Percentiles rank a stretch among this genome's conserved stretches.
phyloP scores from a whole-genome alignment of 2,329 filamentous ascomycete genomes.

The Juglanconis juglandina region DNA sequence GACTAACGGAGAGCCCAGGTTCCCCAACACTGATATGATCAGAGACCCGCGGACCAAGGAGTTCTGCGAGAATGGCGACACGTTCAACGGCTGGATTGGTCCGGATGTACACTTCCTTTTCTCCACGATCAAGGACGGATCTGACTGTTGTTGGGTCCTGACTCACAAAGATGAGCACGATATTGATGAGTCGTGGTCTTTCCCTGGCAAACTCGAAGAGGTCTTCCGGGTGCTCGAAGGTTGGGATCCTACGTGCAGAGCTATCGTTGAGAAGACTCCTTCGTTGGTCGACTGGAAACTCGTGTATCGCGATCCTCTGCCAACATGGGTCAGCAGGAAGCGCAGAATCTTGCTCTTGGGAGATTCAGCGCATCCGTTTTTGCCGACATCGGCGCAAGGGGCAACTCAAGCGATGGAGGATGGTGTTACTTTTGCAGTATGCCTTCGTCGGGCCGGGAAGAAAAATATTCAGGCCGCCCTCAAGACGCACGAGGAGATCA shows the following conservation, averaged over 20 bases:
- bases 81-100: conserved; percentile 57
- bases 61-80: conserved; percentile 54
- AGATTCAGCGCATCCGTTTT: conserved; percentile 48
- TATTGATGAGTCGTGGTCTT: conserved; percentile 54
- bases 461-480: conserved; percentile 37
- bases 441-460: conserved; percentile 35
- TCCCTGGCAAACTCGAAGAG: conserved; percentile 49
- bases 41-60: conserved; percentile 49
- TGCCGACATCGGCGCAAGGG: conserved; percentile 46
- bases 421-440: conserved; percentile 45
- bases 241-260: conserved; percentile 48
- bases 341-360: conserved; percentile 44
- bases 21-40: conserved; percentile 48
- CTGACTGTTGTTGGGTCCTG: conserved; percentile 57
- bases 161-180: conserved; percentile 53
- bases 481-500: conserved; percentile 41
- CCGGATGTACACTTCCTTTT: conserved; percentile 56
- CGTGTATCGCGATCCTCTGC: conserved; percentile 46
- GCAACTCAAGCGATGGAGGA: conserved; percentile 51
- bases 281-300: conserved; percentile 48
- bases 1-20: conserved; percentile 25
- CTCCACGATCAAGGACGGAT: conserved; percentile 52
- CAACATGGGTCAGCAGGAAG: conserved; percentile 45
- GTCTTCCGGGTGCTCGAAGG: conserved; percentile 48
- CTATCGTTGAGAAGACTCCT: conserved; percentile 46